phyloP scores from a whole-genome alignment of 2,329 filamentous ascomycete genomes.

The Orbilia blumenaviensis region DNA sequence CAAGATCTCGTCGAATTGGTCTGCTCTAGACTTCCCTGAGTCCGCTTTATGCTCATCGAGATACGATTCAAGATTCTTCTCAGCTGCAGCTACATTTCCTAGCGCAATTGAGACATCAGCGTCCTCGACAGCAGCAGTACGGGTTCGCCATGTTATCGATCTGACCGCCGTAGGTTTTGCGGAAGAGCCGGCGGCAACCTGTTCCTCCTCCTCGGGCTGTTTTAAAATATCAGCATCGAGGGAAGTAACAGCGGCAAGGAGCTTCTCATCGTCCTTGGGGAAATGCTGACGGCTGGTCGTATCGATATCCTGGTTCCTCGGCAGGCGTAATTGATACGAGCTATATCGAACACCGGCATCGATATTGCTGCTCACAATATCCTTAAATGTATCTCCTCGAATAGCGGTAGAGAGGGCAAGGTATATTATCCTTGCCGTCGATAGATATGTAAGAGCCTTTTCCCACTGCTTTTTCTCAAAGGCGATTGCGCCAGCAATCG shows the following conservation, averaged over 20 bases:
- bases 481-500: slow-evolving; percentile 77
- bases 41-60: slow-evolving; percentile 52
- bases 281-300: slow-evolving; percentile 83
- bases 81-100: slow-evolving; percentile 71
- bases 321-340: slow-evolving; percentile 88
- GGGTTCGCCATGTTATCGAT: slow-evolving; percentile 80
- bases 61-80: slow-evolving; percentile 59
- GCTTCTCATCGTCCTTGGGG: slow-evolving; percentile 67
- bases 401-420: slow-evolving; percentile 73
- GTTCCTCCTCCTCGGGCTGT: slow-evolving; percentile 64
- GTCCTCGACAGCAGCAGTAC: slow-evolving; percentile 88
- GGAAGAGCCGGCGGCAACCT: slow-evolving; percentile 68
- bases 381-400: slow-evolving; percentile 82
- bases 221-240: slow-evolving; percentile 74
- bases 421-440: slow-evolving; percentile 83
- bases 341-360: slow-evolving; percentile 95
- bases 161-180: slow-evolving; percentile 64
- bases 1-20: slow-evolving; percentile 89
- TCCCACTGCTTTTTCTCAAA: slow-evolving; percentile 93
- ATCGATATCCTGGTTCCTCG: slow-evolving; percentile 82
- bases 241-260: slow-evolving; percentile 74
- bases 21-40: slow-evolving; percentile 72
- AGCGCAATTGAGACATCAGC: slow-evolving; percentile 88
- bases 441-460: slow-evolving; percentile 76
- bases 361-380: slow-evolving; percentile 83